phyloP scores from a whole-genome alignment of 495 filamentous ascomycete genomes.

The Saxophila tyrrhenica region DNA sequence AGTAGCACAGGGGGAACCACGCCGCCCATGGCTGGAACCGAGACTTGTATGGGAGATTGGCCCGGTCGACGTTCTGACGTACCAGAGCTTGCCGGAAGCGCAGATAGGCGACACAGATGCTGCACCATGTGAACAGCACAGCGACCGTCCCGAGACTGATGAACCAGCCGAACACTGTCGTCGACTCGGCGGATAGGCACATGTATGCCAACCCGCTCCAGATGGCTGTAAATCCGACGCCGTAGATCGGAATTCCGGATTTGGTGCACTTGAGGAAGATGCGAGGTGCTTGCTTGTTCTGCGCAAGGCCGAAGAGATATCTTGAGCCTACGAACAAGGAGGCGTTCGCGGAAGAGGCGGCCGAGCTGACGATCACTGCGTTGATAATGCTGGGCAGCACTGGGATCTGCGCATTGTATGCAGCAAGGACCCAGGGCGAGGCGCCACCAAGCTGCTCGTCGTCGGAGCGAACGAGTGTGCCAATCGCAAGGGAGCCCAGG shows the following conservation, averaged over 20 bases:
- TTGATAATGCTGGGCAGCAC: conserved; percentile 56
- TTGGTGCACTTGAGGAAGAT: conserved; percentile 27
- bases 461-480: conserved; percentile 35
- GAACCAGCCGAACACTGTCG: conserved; percentile 41
- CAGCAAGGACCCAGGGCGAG: conserved; percentile 50
- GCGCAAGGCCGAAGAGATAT: conserved; percentile 35
- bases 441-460: conserved; percentile 45
- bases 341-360: conserved; percentile 54
- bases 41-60: conserved; percentile 41
- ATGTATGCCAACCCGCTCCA: conserved; percentile 27
- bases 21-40: conserved; percentile 43
- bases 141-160: conserved; percentile 51
- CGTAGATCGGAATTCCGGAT: conserved; percentile 24
- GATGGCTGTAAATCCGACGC: conserved; percentile 23
- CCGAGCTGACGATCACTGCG: conserved; percentile 58
- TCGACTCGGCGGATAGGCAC: conserved; percentile 14
- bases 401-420: conserved; percentile 41
- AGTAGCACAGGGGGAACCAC: conserved; percentile 47
- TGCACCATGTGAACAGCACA: conserved; percentile 52
- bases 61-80: conserved; percentile 36
- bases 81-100: conserved; percentile 45
- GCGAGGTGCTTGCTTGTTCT: conserved; percentile 24
- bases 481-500: conserved; percentile 45
- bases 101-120: conserved; percentile 47
- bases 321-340: conserved; percentile 49